Base-by-base conservation (phyloP, 108 stramenopile genomes). In the Cyclotella kingstonii region DNA sequence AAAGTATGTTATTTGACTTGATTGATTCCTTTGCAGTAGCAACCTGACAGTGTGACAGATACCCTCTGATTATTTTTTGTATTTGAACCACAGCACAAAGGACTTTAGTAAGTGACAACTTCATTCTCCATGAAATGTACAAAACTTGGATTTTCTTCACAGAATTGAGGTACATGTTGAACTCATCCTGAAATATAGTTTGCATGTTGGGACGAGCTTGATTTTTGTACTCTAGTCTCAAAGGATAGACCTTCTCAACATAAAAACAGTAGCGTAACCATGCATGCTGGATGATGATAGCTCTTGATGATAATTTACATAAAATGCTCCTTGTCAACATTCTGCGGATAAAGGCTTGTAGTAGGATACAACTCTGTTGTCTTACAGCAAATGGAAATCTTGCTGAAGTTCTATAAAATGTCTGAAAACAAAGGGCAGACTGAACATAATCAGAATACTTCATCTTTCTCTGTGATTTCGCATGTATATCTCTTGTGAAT, bases 81-180 rank as follows among this genome's bases (percentile, higher is more conserved):
- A 62, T 27, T 23, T 49, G 60, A 26, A 50, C 21, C 0, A 62
- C 48, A 2, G 60, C 48, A 10, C 26, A 2, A 11, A 48, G 44
- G 3, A 62, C 60, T 12, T 36, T 33, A 5, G 23, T 27, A n/a
- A 62, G 47, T 11, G 45, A 47, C 12, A 39, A 11, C 25, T 25
- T 48, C 60, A 62, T 62, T 29, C 29, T 49, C 60, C 47, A 49
- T 5, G 60, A 62, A 25, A 62, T 49, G 36, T 49, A 62, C 18
- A 38, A n/a, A 5, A 62, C 46, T 50, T 62, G 60, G 23, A 62
- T 50, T 40, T 47, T 49, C 25, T 62, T 62, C 22, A 47, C 60
- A 33, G 60, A 33, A 38, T 49, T 29, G 1, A 10, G 1, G 3
- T 48, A 47, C 25, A 1, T 0, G 9, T 15, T 11, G 14, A 39